phyloP scores from a whole-genome alignment of 345 rosid genomes.

The Arabidopsis arenosa region DNA sequence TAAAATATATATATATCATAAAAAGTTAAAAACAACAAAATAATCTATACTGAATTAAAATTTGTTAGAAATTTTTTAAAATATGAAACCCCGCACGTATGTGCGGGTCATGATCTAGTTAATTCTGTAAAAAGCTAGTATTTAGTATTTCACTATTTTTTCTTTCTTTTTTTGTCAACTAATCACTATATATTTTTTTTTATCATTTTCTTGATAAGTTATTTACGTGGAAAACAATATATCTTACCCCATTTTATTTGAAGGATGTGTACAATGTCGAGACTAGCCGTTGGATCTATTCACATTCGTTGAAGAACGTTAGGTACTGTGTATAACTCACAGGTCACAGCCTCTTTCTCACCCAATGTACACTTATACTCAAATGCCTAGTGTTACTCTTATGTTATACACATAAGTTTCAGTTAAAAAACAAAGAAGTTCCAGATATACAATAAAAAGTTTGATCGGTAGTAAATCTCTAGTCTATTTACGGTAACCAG shows the following conservation, averaged over 20 bases:
- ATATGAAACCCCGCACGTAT: too few species aligned
- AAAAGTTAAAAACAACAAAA: too few species aligned
- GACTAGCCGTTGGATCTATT: slow-evolving; percentile 33
- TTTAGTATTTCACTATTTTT: background rate
- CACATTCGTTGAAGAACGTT: slow-evolving; percentile 27
- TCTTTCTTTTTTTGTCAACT: too few species aligned
- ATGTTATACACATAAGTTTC: background rate
- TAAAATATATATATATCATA: too few species aligned
- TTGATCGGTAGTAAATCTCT: slow-evolving; percentile 18
- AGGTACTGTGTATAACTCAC: slow-evolving; percentile 3
- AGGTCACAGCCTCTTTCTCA: background rate
- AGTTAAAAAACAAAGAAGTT: background rate
- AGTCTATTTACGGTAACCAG: background rate
- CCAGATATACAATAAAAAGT: background rate
- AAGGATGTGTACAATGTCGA: slow-evolving; percentile 11
- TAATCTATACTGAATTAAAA: too few species aligned
- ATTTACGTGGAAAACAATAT: slow-evolving; percentile 9
- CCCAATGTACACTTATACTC: background rate
- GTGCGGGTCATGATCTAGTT: too few species aligned
- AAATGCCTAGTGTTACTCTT: background rate
- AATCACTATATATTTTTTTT: too few species aligned
- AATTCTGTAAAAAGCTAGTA: background rate
- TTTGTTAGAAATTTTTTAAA: too few species aligned
- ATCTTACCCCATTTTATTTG: background rate
- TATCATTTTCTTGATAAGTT: background rate